Conservation (phyloP, 257 asterid genomes). For the Solanum habrochaites region DNA sequence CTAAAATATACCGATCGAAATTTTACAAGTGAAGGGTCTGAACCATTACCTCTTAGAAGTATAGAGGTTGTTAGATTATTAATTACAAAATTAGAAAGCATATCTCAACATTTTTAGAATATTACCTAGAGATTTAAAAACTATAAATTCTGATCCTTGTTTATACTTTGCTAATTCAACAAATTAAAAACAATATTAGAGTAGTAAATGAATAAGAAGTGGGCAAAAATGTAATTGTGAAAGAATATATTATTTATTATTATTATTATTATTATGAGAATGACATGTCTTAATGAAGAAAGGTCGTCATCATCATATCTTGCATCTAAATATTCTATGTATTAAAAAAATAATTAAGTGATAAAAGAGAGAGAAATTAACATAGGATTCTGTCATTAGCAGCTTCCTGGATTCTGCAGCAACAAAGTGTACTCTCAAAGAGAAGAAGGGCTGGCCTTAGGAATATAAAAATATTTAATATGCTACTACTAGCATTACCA, state of each 20-base stretch:
- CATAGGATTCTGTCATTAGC: slow-evolving; percentile 42
- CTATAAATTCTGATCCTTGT: background rate
- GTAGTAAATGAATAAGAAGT: background rate
- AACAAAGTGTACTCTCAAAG: background rate
- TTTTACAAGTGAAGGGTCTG: too few species aligned
- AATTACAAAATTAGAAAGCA: background rate
- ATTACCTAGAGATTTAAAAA: background rate
- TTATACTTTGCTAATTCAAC: background rate
- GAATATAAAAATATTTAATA: background rate
- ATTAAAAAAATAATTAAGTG: background rate
- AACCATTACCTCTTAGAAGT: too few species aligned
- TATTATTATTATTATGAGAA: background rate
- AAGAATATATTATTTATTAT: background rate
- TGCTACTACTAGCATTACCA: background rate
- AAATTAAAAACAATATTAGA: background rate
- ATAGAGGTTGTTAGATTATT: background rate
- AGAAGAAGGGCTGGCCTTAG: background rate
- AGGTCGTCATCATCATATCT: background rate
- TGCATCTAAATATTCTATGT: background rate
- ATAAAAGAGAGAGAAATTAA: background rate
- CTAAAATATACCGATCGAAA: too few species aligned
- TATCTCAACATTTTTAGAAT: background rate
- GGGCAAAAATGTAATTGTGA: slow-evolving; percentile 5
- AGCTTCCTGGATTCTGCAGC: slow-evolving; percentile 53
- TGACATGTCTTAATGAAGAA: background rate